These are phyloP conservation scores for Colletotrichum acutatum DNA, from an alignment of 2,329 filamentous ascomycete species.

Conservation along the genomic window DNA sequence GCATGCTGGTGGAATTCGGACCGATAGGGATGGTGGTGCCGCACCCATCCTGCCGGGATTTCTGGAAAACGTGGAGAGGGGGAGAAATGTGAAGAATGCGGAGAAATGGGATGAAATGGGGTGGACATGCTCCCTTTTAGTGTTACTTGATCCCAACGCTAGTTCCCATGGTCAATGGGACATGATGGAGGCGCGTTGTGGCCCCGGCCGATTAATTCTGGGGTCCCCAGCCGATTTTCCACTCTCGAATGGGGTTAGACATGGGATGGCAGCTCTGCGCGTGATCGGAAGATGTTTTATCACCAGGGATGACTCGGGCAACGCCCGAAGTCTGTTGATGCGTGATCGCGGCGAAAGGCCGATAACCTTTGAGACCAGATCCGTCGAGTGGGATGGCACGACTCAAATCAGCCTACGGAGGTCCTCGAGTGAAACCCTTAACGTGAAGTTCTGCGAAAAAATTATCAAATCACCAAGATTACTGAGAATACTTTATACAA, in stretches of 20 bases:
- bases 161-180: background rate
- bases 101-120: conserved; percentile 23
- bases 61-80: conserved; percentile 16
- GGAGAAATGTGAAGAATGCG: conserved; percentile 31
- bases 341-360: background rate
- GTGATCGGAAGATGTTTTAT: background rate
- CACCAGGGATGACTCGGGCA: conserved; percentile 9
- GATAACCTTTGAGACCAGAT: background rate
- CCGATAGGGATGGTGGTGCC: background rate
- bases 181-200: background rate
- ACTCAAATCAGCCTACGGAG: background rate
- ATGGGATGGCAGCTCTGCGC: conserved; percentile 8
- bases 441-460: background rate
- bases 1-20: conserved; percentile 21
- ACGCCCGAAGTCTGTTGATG: conserved; percentile 6
- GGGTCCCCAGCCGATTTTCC: conserved; percentile 12
- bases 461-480: background rate
- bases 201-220: conserved; percentile 16
- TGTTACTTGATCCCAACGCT: background rate
- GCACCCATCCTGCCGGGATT: conserved; percentile 14
- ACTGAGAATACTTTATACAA: background rate
- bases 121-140: background rate
- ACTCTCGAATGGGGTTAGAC: conserved; percentile 6
- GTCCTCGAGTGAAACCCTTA: background rate
- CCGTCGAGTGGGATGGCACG: background rate